These are phyloP conservation scores for Peniophora sp. DNA, from an alignment of 1,284 basidiomycete species.

Conservation along the genomic window DNA sequence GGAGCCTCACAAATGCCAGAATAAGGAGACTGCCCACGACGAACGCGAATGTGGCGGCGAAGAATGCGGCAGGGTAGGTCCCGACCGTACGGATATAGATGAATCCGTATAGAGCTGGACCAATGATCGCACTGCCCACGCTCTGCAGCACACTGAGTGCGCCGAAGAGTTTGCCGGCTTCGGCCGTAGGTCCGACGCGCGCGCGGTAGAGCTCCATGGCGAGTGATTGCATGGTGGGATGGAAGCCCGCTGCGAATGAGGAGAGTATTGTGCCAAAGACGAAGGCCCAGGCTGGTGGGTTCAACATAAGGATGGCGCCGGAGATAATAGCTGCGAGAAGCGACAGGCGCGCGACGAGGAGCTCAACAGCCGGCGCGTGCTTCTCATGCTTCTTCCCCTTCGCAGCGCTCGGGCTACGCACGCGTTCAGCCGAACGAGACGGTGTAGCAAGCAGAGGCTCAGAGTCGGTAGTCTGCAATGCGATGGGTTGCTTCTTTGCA, in stretches of 20 bases:
- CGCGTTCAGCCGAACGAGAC: constrained; percentile 10
- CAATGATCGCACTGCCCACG: constrained; percentile 51
- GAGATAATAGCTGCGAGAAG: constrained; percentile 48
- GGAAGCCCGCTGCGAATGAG: constrained; percentile 50
- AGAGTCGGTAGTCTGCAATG: constrained; percentile 21
- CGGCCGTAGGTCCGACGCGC: constrained; percentile 30
- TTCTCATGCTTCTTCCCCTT: constrained; percentile 1
- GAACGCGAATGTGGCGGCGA: constrained; percentile 34
- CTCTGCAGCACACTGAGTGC: constrained; percentile 63
- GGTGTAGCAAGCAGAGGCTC: constrained; percentile 22
- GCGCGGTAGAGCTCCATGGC: constrained; percentile 54
- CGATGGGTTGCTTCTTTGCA: constrained; percentile 21
- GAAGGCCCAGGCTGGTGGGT: constrained; percentile 37
- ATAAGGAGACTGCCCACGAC: constrained; percentile 33
- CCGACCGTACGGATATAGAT: constrained; percentile 56
- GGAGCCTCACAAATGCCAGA: constrained; percentile 37
- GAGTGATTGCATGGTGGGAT: constrained; percentile 58
- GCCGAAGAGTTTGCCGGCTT: constrained; percentile 63
- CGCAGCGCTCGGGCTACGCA: constrained; percentile 3
- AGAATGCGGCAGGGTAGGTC: constrained; percentile 48
- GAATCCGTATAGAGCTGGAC: constrained; percentile 52
- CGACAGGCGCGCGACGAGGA: constrained; percentile 51
- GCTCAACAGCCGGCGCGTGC: constrained; percentile 47
- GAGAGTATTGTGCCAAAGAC: constrained; percentile 36
- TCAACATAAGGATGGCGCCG: constrained; percentile 38